Evolutionary conservation across 495 filamentous ascomycete genomes (phyloP).

Genomic region (Penicillium pulvis): DNA sequence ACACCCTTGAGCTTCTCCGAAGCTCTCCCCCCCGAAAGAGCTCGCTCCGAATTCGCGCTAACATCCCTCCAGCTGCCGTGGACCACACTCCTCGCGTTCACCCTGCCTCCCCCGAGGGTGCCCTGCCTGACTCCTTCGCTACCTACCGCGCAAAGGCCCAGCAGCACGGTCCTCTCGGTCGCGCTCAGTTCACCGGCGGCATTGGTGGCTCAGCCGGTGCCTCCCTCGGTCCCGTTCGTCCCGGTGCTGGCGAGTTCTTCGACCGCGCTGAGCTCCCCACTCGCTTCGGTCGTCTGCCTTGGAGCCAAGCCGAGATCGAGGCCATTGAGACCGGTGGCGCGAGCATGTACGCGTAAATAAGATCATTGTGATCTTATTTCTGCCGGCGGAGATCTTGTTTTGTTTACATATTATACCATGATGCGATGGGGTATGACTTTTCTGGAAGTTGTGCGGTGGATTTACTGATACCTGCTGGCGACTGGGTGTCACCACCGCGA

Average conservation of each 20-base stretch:
- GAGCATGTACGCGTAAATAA: slow-evolving; percentile 57
- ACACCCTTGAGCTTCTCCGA: neutral
- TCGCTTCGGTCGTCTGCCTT: slow-evolving; percentile 74
- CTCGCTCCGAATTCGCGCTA: slow-evolving; percentile 17
- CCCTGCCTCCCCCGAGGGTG: slow-evolving; percentile 62
- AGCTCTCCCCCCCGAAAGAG: slow-evolving; percentile 4
- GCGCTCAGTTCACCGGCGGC: slow-evolving; percentile 46
- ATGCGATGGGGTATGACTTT: slow-evolving; percentile 27
- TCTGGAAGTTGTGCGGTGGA: slow-evolving; percentile 24
- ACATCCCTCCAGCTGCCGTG: slow-evolving; percentile 55
- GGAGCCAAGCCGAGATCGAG: slow-evolving; percentile 85
- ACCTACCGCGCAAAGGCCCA: slow-evolving; percentile 89
- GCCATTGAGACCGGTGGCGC: slow-evolving; percentile 92
- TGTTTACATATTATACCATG: slow-evolving; percentile 14
- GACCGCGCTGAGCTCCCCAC: slow-evolving; percentile 85
- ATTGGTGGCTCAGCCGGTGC: slow-evolving; percentile 68
- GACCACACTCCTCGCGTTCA: slow-evolving; percentile 70
- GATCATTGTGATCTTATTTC: slow-evolving; percentile 4
- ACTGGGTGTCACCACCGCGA: slow-evolving; percentile 13
- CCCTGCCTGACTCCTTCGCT: slow-evolving; percentile 76
- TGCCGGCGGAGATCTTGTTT: slow-evolving; percentile 19
- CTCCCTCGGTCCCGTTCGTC: slow-evolving; percentile 68
- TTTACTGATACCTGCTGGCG: slow-evolving; percentile 5
- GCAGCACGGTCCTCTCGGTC: slow-evolving; percentile 84
- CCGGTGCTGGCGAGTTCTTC: slow-evolving; percentile 76